Percentiles rank a stretch among this genome's conserved stretches.
Conservation (phyloP, 768 basidiomycete species). For the Punctularia strigosozonata region DNA sequence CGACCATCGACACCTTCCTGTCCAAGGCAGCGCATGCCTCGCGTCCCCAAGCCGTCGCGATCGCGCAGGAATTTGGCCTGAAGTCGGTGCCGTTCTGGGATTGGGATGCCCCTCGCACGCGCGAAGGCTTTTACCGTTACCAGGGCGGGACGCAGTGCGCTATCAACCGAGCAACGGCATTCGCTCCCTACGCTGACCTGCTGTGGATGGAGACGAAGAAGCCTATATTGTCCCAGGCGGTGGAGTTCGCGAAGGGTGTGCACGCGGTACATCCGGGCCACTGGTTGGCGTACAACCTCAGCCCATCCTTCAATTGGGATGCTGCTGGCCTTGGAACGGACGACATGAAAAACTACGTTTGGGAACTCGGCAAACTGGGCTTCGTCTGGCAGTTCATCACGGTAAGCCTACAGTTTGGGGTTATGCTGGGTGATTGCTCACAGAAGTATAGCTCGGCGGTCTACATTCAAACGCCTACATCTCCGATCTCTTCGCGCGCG, state of each 20-base stretch:
- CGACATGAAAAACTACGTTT: constrained; percentile 84
- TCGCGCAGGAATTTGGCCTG: constrained; percentile 78
- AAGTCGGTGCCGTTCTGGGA: constrained; percentile 76
- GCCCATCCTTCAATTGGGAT: constrained; percentile 90
- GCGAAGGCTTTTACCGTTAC: constrained; percentile 96
- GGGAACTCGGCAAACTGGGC: constrained; percentile 90
- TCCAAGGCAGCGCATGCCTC: constrained; percentile 56
- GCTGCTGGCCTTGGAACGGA: constrained; percentile 79
- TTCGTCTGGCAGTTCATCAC: constrained; percentile 99
- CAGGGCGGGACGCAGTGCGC: constrained; percentile 95
- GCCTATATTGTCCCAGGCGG: constrained; percentile 85
- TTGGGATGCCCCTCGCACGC: constrained; percentile 89
- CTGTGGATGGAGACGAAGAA: constrained; percentile 97
- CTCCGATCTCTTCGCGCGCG: constrained; percentile 81
- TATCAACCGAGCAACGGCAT: constrained; percentile 83
- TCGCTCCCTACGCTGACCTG: constrained; percentile 87
- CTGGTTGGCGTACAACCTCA: constrained; percentile 95
- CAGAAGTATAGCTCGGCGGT: constrained; percentile 64
- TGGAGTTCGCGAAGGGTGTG: constrained; percentile 86
- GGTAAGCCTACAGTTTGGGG: constrained; percentile 29
- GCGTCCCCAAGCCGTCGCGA: constrained; percentile 51
- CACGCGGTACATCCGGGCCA: constrained; percentile 74
- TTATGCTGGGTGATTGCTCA: neutral
- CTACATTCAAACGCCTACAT: constrained; percentile 97
- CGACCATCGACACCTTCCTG: constrained; percentile 48